These are phyloP conservation scores for Omphalotus guepiniiformis DNA, from an alignment of 768 basidiomycete species.

Conservation along the genomic window DNA sequence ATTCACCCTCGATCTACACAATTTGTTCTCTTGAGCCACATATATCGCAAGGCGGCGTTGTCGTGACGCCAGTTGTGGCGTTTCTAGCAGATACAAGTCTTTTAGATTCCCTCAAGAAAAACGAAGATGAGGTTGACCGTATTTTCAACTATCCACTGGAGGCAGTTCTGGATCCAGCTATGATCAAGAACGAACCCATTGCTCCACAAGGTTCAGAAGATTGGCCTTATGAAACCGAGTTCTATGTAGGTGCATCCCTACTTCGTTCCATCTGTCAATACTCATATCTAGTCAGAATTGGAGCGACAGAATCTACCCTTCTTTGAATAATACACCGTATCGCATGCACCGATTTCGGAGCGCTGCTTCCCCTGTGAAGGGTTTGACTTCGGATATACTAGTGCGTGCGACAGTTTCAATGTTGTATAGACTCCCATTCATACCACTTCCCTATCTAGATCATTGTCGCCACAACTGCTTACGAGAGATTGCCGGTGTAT, in stretches of 20 bases:
- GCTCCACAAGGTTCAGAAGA: constrained; percentile 37
- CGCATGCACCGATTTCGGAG: constrained; percentile 85
- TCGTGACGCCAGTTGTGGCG: constrained; percentile 78
- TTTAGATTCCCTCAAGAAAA: constrained; percentile 48
- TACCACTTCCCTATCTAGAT: constrained; percentile 39
- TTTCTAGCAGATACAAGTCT: constrained; percentile 53
- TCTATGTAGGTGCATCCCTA: constrained; percentile 50
- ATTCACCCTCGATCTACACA: constrained; percentile 51
- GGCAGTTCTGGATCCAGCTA: constrained; percentile 59
- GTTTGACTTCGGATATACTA: constrained; percentile 78
- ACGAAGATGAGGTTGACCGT: constrained; percentile 64
- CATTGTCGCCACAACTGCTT: constrained; percentile 65
- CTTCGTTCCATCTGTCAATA: not conserved
- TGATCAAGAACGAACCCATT: constrained; percentile 23
- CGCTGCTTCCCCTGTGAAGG: constrained; percentile 75
- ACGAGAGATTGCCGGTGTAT: constrained; percentile 43
- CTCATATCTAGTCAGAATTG: constrained; percentile 39
- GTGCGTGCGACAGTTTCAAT: constrained; percentile 35
- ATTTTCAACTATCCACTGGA: constrained; percentile 82
- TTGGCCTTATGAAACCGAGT: constrained; percentile 76
- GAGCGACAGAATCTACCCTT: constrained; percentile 44
- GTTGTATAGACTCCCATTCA: not conserved
- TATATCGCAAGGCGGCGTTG: constrained; percentile 64
- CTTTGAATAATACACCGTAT: constrained; percentile 52
- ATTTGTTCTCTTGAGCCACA: constrained; percentile 2